phyloP scores from a whole-genome alignment of 371 early-diverging fungal genomes.

The Zancudomyces culisetae region DNA sequence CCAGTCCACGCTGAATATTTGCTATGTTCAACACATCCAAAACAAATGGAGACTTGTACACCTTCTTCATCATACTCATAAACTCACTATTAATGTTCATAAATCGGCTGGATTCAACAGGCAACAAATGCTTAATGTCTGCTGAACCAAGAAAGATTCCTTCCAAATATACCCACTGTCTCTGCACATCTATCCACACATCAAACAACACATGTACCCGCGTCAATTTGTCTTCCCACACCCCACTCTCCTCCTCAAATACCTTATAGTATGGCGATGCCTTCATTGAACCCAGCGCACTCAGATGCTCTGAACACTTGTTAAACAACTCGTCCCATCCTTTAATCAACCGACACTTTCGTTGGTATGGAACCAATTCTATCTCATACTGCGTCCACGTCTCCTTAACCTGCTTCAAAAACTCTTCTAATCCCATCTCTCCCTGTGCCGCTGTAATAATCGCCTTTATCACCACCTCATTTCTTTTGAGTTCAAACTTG shows the following conservation, averaged over 20 bases:
- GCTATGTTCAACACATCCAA: slow-evolving; percentile 82
- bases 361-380: slow-evolving; percentile 91
- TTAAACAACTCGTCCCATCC: slow-evolving; percentile 96
- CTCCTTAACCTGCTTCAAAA: slow-evolving; percentile 79
- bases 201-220: slow-evolving; percentile 89
- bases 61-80: slow-evolving; percentile 90
- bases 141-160: slow-evolving; percentile 91
- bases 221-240: slow-evolving; percentile 93
- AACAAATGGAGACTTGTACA: slow-evolving; percentile 90
- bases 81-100: slow-evolving; percentile 93
- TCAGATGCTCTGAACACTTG: slow-evolving; percentile 87
- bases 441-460: slow-evolving; percentile 87
- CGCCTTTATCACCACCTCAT: slow-evolving; percentile 66
- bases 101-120: slow-evolving; percentile 87
- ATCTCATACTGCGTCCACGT: slow-evolving; percentile 81
- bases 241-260: slow-evolving; percentile 88
- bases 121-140: slow-evolving; percentile 90
- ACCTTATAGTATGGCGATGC: slow-evolving; percentile 91
- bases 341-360: slow-evolving; percentile 83
- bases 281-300: slow-evolving; percentile 90
- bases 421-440: slow-evolving; percentile 97
- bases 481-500: slow-evolving; percentile 77
- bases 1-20: slow-evolving; percentile 86
- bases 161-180: slow-evolving; percentile 97
- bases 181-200: slow-evolving; percentile 97